phyloP scores from a whole-genome alignment of 805 yeast genomes.

The Kuraishia hungarica region DNA sequence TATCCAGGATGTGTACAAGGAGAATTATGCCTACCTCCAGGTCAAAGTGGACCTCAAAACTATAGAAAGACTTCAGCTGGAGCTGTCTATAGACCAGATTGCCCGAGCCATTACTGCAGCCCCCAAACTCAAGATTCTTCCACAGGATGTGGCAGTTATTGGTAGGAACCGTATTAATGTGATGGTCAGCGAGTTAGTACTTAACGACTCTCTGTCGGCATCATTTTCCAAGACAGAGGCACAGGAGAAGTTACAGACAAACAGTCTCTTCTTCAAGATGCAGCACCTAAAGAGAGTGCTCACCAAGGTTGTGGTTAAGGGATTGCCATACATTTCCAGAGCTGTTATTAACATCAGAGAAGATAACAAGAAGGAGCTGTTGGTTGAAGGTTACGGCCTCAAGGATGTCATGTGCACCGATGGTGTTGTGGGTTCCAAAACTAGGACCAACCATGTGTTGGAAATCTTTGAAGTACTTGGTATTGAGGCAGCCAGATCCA shows the following conservation, averaged over 20 bases:
- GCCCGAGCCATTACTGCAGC: slow-evolving; percentile 76
- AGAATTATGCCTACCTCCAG: slow-evolving; percentile 67
- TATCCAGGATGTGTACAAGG: slow-evolving; percentile 90
- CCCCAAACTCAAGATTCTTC: slow-evolving; percentile 79
- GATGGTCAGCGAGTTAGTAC: slow-evolving; percentile 39
- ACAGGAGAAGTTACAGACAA: slow-evolving; percentile 26
- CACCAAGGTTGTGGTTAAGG: slow-evolving; percentile 87
- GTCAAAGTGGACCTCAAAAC: slow-evolving; percentile 78
- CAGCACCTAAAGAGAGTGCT: slow-evolving; percentile 81
- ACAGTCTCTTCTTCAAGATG: slow-evolving; percentile 74
- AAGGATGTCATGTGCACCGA: slow-evolving; percentile 96
- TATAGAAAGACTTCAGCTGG: slow-evolving; percentile 84
- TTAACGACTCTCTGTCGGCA: slow-evolving; percentile 24
- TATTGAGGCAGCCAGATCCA: slow-evolving; percentile 93
- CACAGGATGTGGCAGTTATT: slow-evolving; percentile 59
- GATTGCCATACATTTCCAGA: slow-evolving; percentile 82
- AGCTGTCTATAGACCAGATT: slow-evolving; percentile 77
- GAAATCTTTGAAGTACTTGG: slow-evolving; percentile 89
- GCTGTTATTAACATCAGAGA: slow-evolving; percentile 93
- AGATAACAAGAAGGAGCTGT: slow-evolving; percentile 77
- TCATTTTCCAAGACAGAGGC: slow-evolving; percentile 27
- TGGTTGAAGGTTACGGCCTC: slow-evolving; percentile 97
- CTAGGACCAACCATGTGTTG: slow-evolving; percentile 84
- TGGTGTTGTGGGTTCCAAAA: slow-evolving; percentile 85
- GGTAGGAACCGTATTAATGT: slow-evolving; percentile 64